phyloP scores from a whole-genome alignment of 2,329 filamentous ascomycete species.

The Hymenoscyphus fraxineus region DNA sequence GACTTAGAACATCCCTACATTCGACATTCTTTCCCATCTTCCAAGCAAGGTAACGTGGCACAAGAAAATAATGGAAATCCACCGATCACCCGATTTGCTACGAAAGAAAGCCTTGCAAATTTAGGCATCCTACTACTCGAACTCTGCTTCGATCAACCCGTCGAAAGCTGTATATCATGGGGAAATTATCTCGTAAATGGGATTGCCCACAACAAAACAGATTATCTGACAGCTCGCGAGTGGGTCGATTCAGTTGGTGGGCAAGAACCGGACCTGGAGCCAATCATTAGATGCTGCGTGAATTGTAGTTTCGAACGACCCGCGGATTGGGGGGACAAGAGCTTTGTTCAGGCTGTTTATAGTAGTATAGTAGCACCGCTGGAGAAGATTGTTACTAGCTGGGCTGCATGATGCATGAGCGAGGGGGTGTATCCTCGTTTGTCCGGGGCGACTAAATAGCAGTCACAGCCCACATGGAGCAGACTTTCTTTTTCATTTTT shows the following conservation, averaged over 20 bases:
- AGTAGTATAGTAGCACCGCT: slow-evolving; percentile 21
- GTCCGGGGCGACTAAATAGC: too few species aligned
- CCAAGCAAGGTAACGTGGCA: not conserved
- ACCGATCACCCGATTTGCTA: slow-evolving; percentile 3
- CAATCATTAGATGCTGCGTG: slow-evolving; percentile 24
- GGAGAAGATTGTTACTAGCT: not conserved
- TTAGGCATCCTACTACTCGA: slow-evolving; percentile 30
- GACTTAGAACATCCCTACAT: slow-evolving; percentile 24
- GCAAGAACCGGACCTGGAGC: slow-evolving; percentile 22
- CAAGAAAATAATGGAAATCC: not conserved
- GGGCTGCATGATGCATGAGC: not conserved
- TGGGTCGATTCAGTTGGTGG: slow-evolving; percentile 25
- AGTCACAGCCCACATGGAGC: too few species aligned
- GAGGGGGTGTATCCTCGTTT: too few species aligned
- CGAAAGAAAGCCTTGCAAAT: slow-evolving; percentile 18
- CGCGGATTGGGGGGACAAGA: slow-evolving; percentile 23
- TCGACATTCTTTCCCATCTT: slow-evolving; percentile 14
- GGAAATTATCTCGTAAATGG: slow-evolving; percentile 12
- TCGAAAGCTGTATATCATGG: slow-evolving; percentile 22
- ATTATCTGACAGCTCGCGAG: slow-evolving; percentile 23
- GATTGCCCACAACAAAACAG: slow-evolving; percentile 15
- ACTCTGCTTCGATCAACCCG: slow-evolving; percentile 27
- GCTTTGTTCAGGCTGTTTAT: slow-evolving; percentile 27
- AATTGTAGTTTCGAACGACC: slow-evolving; percentile 24
- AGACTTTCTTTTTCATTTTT: too few species aligned